These are phyloP conservation scores for Tribonema minus DNA, from an alignment of 108 stramenopile genomes.

Conservation along the genomic window DNA sequence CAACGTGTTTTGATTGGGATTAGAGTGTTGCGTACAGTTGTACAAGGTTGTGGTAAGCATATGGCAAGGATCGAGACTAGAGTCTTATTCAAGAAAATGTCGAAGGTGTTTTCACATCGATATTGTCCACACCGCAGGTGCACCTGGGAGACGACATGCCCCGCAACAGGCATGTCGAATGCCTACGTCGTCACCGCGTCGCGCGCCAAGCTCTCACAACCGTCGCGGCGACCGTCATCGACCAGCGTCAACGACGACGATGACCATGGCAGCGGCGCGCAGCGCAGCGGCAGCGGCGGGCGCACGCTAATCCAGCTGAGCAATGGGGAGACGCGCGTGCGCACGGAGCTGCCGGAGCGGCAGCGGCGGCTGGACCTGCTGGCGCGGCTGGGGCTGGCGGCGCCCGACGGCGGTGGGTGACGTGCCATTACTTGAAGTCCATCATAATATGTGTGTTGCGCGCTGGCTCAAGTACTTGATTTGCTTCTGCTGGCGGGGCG, in stretches of 20 bases:
- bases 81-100: too few species aligned
- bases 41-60: too few species aligned
- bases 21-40: too few species aligned
- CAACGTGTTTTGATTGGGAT: too few species aligned
- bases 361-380: slow-evolving; percentile 26
- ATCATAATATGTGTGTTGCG: too few species aligned
- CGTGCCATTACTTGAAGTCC: too few species aligned
- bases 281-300: neutral
- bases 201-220: neutral
- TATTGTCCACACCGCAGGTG: slow-evolving; percentile 31
- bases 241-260: neutral
- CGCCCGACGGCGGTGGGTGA: neutral
- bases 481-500: too few species aligned
- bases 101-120: too few species aligned
- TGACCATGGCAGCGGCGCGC: neutral
- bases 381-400: slow-evolving; percentile 15
- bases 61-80: too few species aligned
- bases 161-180: slow-evolving; percentile 47
- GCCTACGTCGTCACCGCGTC: slow-evolving; percentile 46
- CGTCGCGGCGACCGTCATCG: too few species aligned
- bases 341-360: slow-evolving; percentile 45
- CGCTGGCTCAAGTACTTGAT: too few species aligned
- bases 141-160: slow-evolving; percentile 52
- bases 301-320: neutral
- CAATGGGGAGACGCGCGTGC: slow-evolving; percentile 43